phyloP scores from a whole-genome alignment of 805 yeast genomes.

The Saccharomycopsis sp. region DNA sequence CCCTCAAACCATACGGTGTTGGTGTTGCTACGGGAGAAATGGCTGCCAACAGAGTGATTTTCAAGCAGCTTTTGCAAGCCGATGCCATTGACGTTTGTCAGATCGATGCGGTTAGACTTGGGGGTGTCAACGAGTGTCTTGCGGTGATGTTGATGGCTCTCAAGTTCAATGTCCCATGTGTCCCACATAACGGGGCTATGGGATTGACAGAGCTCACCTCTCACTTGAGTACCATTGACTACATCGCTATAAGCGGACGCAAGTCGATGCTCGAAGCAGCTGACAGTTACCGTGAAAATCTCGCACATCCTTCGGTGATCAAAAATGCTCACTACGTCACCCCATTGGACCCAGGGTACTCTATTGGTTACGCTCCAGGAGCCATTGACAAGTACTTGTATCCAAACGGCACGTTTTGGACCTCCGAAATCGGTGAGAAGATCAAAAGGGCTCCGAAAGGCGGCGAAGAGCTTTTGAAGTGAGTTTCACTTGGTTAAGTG shows the following conservation, averaged over 20 bases:
- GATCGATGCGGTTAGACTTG: conserved; percentile 24
- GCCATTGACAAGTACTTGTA: conserved; percentile 22
- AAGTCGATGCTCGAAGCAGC: conserved; percentile 24
- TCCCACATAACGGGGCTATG: conserved; percentile 26
- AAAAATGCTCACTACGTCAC: conserved; percentile 23
- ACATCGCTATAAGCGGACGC: conserved; percentile 21
- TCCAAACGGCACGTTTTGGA: conserved; percentile 25
- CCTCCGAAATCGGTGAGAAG: conserved; percentile 23
- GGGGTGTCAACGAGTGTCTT: conserved; percentile 24
- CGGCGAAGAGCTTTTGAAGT: conserved; percentile 4
- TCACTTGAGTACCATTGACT: conserved; percentile 24
- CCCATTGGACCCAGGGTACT: conserved; percentile 24
- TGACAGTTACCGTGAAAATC: conserved; percentile 23
- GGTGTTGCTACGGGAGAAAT: conserved; percentile 27
- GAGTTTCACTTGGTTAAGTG: no score
- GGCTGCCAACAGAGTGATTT: conserved; percentile 26
- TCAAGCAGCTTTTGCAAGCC: conserved; percentile 24
- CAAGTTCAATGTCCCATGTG: conserved; percentile 23
- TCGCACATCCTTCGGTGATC: conserved; percentile 22
- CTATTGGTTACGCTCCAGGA: conserved; percentile 20
- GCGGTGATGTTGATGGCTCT: conserved; percentile 24
- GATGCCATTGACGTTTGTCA: conserved; percentile 25
- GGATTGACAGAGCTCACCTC: conserved; percentile 25
- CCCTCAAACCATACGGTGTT: conserved; percentile 22
- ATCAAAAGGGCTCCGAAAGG: conserved; percentile 4